phyloP scores from a whole-genome alignment of 139 green algal species.

The Chlorella vulgaris region DNA sequence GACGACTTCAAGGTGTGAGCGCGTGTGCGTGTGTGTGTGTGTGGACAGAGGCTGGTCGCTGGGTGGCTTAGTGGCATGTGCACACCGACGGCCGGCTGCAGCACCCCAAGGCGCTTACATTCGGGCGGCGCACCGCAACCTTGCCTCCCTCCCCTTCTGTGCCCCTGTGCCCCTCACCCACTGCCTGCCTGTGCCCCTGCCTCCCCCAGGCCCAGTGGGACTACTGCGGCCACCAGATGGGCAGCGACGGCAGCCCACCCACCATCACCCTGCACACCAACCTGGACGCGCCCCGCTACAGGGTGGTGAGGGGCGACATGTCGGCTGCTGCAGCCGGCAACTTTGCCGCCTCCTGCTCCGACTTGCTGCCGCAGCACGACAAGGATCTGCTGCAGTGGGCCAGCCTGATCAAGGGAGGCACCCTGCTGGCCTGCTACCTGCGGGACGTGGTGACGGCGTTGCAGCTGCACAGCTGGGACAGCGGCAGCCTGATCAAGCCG shows the following conservation, averaged over 20 bases:
- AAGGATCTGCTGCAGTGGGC: constrained; percentile 76
- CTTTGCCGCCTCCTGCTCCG: constrained; percentile 59
- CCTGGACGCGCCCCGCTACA: constrained; percentile 78
- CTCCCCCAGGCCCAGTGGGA: constrained; percentile 64
- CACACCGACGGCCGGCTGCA: too few species aligned
- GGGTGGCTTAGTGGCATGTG: too few species aligned
- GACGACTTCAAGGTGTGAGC: constrained; percentile 74
- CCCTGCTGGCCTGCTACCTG: constrained; percentile 77
- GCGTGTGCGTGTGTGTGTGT: too few species aligned
- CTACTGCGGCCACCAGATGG: too few species aligned
- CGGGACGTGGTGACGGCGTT: constrained; percentile 39
- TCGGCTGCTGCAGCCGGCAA: not conserved
- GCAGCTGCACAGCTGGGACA: constrained; percentile 64
- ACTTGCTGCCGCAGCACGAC: constrained; percentile 79
- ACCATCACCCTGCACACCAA: constrained; percentile 86
- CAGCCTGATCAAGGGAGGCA: constrained; percentile 61
- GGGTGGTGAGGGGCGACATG: constrained; percentile 19
- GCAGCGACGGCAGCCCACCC: constrained; percentile 70
- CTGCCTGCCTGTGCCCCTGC: not conserved
- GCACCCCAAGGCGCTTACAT: too few species aligned
- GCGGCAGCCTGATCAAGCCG: constrained; percentile 45
- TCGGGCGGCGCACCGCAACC: too few species aligned
- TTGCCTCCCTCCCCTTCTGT: too few species aligned
- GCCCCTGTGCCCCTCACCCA: not conserved
- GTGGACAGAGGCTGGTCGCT: too few species aligned